Evolutionary conservation across 345 rosid genomes (phyloP), one percentile per base, ranked within the genome.

Genomic region (Abelmoschus esculentus): DNA sequence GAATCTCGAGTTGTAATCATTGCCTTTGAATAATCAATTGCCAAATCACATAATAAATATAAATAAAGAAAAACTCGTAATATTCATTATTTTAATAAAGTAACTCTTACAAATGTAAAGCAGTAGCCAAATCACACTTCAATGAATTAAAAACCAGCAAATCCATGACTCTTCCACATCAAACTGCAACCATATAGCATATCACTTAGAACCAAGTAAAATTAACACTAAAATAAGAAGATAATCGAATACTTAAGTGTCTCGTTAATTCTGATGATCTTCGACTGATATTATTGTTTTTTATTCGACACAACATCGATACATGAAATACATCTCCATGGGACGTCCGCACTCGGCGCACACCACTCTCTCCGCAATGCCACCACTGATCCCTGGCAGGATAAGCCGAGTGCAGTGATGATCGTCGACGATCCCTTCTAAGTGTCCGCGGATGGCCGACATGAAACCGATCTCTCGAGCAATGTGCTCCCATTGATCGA

Each of bases 321-420:
- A 90, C 86, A 85, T 83, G 81, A 79, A 76, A 76, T 78, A 84
- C 80, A 78, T 90, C 71, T 90, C 88, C 96, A 90, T 88, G 22
- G 78, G 58, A 54, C 86, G 78, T 55, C 80, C 73, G 15, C 96
- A 57, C 34, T 57, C 61, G 13, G 61, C 61, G 5, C 61, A 57
- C 32, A 57, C 61, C n/a, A 57, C 61, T 26, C 1, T 26, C n/a
- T 57, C 61, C 15, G 36, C 36, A 57, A 57, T 57, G 28, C 61
- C 61, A 7, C 61, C 61, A 6, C 61, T 57, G 34, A 26, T 57
- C 1, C 61, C 61, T 1, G 61, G 61, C 5, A 57, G 61, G 15
- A 57, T 57, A 26, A 57, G 61, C 34, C 36, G 36, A 26, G 61
- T 57, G 61, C 61, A 57, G 61, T 57, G 61, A 28, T 57, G 61